phyloP scores from a whole-genome alignment of 2,329 filamentous ascomycete species.

The Rhinocladiella mackenziei region DNA sequence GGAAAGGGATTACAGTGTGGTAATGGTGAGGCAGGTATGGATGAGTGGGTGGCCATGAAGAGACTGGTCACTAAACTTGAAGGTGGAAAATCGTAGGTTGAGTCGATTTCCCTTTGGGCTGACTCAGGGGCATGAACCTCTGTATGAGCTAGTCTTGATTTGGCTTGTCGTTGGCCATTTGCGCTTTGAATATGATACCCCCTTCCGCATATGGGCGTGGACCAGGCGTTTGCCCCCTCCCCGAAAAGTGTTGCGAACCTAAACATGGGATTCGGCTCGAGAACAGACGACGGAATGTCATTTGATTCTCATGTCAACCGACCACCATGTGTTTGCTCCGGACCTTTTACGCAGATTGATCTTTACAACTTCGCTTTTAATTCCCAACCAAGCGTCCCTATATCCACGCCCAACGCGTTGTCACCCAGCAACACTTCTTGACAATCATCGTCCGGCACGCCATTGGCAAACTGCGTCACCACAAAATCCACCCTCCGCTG shows the following conservation, averaged over 20 bases:
- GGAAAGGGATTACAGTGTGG: constrained; percentile 67
- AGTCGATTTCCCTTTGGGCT: neutral
- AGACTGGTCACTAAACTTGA: constrained; percentile 77
- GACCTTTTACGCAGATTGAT: no score
- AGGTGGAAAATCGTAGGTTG: constrained; percentile 31
- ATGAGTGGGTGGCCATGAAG: constrained; percentile 94
- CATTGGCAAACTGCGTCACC: constrained; percentile 85
- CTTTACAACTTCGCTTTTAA: constrained; percentile 13
- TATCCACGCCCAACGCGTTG: constrained; percentile 10
- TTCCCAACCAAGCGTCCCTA: neutral
- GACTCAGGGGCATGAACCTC: neutral
- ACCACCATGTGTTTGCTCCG: no score
- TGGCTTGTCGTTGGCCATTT: neutral
- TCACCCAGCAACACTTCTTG: constrained; percentile 46
- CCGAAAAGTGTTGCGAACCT: no score
- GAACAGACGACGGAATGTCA: no score
- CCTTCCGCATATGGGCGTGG: constrained; percentile 1
- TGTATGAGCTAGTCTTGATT: neutral
- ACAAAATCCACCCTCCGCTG: constrained; percentile 71
- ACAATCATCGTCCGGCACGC: constrained; percentile 76
- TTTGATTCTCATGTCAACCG: no score
- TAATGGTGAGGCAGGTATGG: constrained; percentile 74
- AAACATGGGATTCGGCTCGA: no score
- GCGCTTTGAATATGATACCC: constrained; percentile 11
- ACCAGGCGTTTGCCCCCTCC: neutral